phyloP scores from a whole-genome alignment of 352 stramenopile species.

The Phytophthora megakarya region DNA sequence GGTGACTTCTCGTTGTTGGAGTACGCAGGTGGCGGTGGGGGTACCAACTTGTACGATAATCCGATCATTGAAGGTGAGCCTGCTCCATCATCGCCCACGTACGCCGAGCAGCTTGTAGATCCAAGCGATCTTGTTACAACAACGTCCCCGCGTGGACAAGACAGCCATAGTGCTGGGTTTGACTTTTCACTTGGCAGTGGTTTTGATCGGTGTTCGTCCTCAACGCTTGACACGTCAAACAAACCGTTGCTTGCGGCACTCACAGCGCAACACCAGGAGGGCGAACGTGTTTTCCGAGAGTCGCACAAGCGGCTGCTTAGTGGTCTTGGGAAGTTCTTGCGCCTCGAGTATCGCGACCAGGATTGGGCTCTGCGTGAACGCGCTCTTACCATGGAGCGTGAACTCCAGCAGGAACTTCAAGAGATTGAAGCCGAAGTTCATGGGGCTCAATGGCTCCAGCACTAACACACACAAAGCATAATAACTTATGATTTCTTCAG shows the following conservation, averaged over 20 bases:
- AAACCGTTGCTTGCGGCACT: conserved; percentile 43
- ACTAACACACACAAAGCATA: conserved; percentile 23
- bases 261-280: conserved; percentile 46
- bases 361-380: conserved; percentile 56
- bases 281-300: conserved; percentile 45
- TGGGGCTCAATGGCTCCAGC: conserved; percentile 37
- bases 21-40: conserved; percentile 22
- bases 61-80: conserved; percentile 45
- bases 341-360: conserved; percentile 53
- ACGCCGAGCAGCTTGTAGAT: conserved; percentile 28
- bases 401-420: conserved; percentile 64
- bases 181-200: conserved; percentile 17
- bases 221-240: conserved; percentile 41
- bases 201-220: conserved; percentile 28
- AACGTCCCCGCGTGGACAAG: conserved; percentile 20
- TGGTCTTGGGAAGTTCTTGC: conserved; percentile 64
- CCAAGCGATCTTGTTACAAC: conserved; percentile 8
- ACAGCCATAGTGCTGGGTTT: conserved; percentile 11
- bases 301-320: conserved; percentile 53
- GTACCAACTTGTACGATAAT: conserved; percentile 43
- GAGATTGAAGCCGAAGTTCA: conserved; percentile 48
- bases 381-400: conserved; percentile 62
- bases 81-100: conserved; percentile 36
- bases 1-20: conserved; percentile 35
- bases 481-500: conserved; percentile 28